Base-by-base conservation (phyloP, 352 stramenopile genomes). In the Aphanomyces cochlioides region DNA sequence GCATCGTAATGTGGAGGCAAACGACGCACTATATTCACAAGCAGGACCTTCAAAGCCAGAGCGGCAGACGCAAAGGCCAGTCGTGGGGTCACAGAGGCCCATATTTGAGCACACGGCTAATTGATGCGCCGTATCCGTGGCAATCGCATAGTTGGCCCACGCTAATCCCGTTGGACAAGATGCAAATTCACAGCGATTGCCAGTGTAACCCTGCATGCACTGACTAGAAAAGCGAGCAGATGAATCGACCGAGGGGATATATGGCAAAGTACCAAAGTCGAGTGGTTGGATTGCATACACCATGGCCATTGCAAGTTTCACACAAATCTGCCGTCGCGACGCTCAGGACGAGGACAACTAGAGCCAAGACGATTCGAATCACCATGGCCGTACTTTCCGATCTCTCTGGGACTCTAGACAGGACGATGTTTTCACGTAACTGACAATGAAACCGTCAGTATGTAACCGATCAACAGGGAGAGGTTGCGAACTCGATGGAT, bases 41-140 rank as follows among this genome's bases (percentile, higher is more conserved):
- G 90, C 90, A 7, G 79, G 37, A 6, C 83, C 83, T 37, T 75
- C 66, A 74, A 88, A 90, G 2, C 75, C 79, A 7, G 45, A 15
- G 0, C 40, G 48, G 66, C 82, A 89, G 0, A n/a, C 54, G 67
- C 82, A 89, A 21, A 57, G 7, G 7, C 91, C 92, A 0, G 79
- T 85, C 0, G 74, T 45, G 12, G 58, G 41, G 69, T 90, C 83
- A 36, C 85, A 93, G 19, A 77, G 72, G 0, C 85, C 85, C 19
- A 81, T 81, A 69, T 89, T 87, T 3, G 85, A 91, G 68, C 85
- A 93, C 72, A 89, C 83, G 15, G 78, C 79, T n/a, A 85, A 75
- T 15, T 69, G 68, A 61, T 90, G 84, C 10, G 85, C 81, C 10
- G 76, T 81, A 61, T 90, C 77, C n/a, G 76, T 69, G 7, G 79